Evolutionary conservation across 2,329 filamentous ascomycete genomes (phyloP).

Genomic region (Pseudodiploospora longispora): DNA sequence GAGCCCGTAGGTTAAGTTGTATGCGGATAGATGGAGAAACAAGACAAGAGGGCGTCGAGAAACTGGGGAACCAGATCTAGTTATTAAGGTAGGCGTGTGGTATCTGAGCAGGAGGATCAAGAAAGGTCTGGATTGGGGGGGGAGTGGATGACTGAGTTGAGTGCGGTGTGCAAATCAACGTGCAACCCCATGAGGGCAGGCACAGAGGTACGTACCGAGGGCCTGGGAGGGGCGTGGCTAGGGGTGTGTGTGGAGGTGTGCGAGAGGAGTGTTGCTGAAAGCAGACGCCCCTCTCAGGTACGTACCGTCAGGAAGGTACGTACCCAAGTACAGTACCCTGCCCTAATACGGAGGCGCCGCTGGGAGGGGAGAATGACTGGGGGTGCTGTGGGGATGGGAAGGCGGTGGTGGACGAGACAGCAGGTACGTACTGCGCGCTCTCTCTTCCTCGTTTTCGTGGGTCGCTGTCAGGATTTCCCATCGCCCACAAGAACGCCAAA

Average conservation of each 20-base stretch:
- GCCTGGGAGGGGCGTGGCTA: too few relatives aligned
- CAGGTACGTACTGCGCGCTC: not conserved
- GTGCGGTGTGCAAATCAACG: too few relatives aligned
- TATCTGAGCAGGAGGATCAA: constrained; percentile 8
- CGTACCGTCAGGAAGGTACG: constrained; percentile 5
- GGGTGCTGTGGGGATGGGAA: not conserved
- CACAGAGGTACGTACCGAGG: not conserved
- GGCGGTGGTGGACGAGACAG: not conserved
- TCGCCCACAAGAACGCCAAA: not conserved
- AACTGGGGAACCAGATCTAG: constrained; percentile 11
- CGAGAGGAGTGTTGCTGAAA: too few relatives aligned
- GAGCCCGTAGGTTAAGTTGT: constrained; percentile 1
- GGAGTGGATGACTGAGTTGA: not conserved
- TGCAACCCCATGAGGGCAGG: not conserved
- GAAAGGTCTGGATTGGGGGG: constrained; percentile 6
- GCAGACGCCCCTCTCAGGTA: not conserved
- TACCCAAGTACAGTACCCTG: not conserved
- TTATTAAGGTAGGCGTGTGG: constrained; percentile 9
- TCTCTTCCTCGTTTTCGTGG: too few relatives aligned
- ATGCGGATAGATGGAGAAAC: constrained; percentile 11
- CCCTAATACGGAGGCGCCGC: constrained; percentile 8
- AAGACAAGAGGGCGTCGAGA: constrained; percentile 8
- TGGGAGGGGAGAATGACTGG: constrained; percentile 2
- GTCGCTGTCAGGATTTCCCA: too few relatives aligned
- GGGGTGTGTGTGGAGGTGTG: too few relatives aligned